phyloP scores from a whole-genome alignment of 306 rosid genomes.

The Quercus alba region DNA sequence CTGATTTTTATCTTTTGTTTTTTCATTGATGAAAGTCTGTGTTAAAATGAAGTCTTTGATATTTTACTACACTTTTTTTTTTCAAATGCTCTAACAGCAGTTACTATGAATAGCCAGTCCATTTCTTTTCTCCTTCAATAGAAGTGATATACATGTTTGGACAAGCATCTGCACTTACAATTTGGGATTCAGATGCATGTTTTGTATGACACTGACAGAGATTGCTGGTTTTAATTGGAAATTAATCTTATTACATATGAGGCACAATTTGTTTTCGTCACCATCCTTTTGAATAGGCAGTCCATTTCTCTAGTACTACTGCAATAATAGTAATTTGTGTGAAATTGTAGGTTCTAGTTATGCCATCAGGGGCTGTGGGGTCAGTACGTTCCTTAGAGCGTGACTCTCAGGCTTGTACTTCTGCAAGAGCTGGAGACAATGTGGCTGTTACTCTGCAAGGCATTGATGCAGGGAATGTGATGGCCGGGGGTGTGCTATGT shows the following conservation, averaged over 20 bases:
- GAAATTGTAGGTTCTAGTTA: conserved; percentile 65
- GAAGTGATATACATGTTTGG: not conserved
- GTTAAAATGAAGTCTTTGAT: not conserved
- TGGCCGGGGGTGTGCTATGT: conserved; percentile 88
- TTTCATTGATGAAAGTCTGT: not conserved
- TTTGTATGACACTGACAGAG: not conserved
- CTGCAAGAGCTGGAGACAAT: conserved; percentile 94
- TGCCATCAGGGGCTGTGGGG: conserved; percentile 85
- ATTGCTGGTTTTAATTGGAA: not conserved
- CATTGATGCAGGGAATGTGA: conserved; percentile 61
- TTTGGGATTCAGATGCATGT: not conserved
- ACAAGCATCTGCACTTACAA: not conserved
- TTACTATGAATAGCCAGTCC: not conserved
- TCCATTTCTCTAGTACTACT: not conserved
- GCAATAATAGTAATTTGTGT: conserved; percentile 6
- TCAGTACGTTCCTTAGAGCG: conserved; percentile 81
- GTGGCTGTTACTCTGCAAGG: conserved; percentile 77
- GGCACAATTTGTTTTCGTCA: not conserved
- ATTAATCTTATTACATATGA: not conserved
- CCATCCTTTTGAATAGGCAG: not conserved
- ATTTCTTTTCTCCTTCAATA: not conserved
- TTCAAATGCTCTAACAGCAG: no score
- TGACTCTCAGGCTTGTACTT: conserved; percentile 63
- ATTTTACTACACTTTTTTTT: not conserved
- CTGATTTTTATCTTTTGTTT: not conserved